A percentile compares a stretch with the other conserved stretches of the same genome.
These are phyloP conservation scores for Auricularia auricula-judae DNA, from an alignment of 768 basidiomycete genomes.

Conservation along the genomic window DNA sequence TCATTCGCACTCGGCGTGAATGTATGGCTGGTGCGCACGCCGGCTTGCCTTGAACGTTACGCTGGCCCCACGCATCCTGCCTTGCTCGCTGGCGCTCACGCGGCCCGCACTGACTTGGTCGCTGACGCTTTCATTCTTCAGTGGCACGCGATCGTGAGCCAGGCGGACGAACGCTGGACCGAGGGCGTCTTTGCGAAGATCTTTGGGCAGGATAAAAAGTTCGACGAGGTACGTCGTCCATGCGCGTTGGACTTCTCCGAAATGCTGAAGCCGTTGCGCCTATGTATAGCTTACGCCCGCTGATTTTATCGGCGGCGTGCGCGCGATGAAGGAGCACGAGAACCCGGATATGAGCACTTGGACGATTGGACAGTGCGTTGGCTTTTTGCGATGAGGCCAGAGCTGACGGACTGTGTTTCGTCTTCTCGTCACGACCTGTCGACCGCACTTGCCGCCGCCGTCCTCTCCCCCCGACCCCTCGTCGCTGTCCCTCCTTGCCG, in stretches of 20 bases:
- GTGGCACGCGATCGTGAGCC: conserved; percentile 58
- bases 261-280: background rate
- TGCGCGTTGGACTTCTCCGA: background rate
- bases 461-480: background rate
- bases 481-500: background rate
- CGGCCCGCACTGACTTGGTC: conserved; percentile 1
- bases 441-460: background rate
- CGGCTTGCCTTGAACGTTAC: no score
- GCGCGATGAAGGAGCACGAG: conserved; percentile 13
- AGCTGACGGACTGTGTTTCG: no score
- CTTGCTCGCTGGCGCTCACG: no score
- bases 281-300: conserved; percentile 8
- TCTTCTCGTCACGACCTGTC: background rate
- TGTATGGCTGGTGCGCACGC: no score
- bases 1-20: no score
- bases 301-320: conserved; percentile 6
- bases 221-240: conserved; percentile 21
- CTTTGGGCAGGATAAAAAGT: conserved; percentile 29
- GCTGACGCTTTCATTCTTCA: conserved; percentile 8
- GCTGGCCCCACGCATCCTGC: no score
- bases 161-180: conserved; percentile 46
- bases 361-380: conserved; percentile 41
- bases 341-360: conserved; percentile 32
- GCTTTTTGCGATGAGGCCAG: no score
- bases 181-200: conserved; percentile 31